Base-by-base conservation (phyloP, 2,329 filamentous ascomycete species). In the Beauveria pseudobassiana region DNA sequence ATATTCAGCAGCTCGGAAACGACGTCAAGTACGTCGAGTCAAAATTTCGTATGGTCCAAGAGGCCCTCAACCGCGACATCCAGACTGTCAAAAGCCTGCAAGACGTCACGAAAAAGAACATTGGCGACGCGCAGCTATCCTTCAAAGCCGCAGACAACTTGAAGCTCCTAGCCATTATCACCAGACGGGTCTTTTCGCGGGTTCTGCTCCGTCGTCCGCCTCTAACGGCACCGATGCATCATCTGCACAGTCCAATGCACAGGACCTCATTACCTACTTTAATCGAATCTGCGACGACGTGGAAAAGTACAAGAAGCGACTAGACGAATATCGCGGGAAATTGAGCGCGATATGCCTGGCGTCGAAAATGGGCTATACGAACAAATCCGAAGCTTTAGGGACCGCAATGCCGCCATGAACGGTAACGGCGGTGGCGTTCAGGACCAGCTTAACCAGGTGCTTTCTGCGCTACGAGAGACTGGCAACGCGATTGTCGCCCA, bases 61-160 rank as follows among this genome's bases (percentile, higher is more conserved):
- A 76, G 16, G 76, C 77, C 5, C 73, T 79, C 52, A 76, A 78
- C 68, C 74, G 75, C 63, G 90, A 91, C 67, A 83, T 84, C 12
- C 77, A 83, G 43, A 82, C 86, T 38, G 81, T 92, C 56, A 80
- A 84, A 54, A 84, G 82, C 49, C 80, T 96, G 81, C 65, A 84
- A 83, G 69, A 82, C 63, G 70, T 78, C 64, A 76, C 76, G 43
- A 78, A 87, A 67, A 83, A 84, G 64, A 89, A 91, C 70, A 85
- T 83, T 26, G 82, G 85, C 43, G 87, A 92, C 66, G 87, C 88
- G 9, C 84, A 87, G 66, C 81, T 91, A 60, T 85, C 84, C 64
- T 90, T 91, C 78, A 84, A 87, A 62, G 87, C 87, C 24, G 85
- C 90, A 38, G 87, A 91, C 68, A 90, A 90, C 69, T 79, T 92